Percentiles rank a stretch among this genome's conserved stretches.
Conservation (phyloP, 2,329 filamentous ascomycete species). For the Akanthomyces dipterigenus region DNA sequence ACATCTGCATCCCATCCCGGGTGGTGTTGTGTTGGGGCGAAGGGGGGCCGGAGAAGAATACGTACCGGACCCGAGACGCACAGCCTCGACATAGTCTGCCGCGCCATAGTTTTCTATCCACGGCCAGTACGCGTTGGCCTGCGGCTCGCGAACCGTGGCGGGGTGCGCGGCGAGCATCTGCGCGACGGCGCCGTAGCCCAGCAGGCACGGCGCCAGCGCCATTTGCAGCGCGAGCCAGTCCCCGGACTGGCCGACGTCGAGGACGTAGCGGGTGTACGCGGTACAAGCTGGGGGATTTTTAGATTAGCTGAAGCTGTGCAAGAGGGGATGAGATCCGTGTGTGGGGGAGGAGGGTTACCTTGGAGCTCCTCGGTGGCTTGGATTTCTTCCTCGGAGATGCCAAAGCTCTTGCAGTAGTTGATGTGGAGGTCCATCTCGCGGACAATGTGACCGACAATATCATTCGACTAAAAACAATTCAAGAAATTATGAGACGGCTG, state of each 20-base stretch:
- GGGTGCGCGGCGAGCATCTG: constrained; percentile 59
- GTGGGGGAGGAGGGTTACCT: constrained; percentile 38
- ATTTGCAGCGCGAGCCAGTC: constrained; percentile 86
- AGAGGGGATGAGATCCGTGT: too few relatives aligned
- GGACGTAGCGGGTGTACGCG: constrained; percentile 77
- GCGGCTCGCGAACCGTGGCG: constrained; percentile 46
- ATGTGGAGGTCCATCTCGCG: constrained; percentile 77
- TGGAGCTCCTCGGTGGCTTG: constrained; percentile 66
- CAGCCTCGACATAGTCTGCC: constrained; percentile 69
- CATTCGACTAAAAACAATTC: constrained; percentile 22
- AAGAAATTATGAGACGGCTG: not conserved
- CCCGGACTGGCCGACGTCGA: constrained; percentile 80
- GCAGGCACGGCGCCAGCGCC: constrained; percentile 75
- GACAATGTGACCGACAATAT: constrained; percentile 69
- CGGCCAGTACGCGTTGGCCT: constrained; percentile 71
- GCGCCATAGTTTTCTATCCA: constrained; percentile 90
- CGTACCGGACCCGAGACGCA: constrained; percentile 63
- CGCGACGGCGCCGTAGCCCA: constrained; percentile 83
- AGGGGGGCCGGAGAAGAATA: constrained; percentile 9
- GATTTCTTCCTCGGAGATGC: constrained; percentile 67
- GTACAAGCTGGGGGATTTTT: constrained; percentile 53
- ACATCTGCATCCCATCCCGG: too few relatives aligned
- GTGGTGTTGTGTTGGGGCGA: too few relatives aligned
- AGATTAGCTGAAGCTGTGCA: not conserved
- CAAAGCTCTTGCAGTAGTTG: constrained; percentile 74